Evolutionary conservation across 1,139 yeast genomes (phyloP).

Genomic region (Yamadazyma buinensis): DNA sequence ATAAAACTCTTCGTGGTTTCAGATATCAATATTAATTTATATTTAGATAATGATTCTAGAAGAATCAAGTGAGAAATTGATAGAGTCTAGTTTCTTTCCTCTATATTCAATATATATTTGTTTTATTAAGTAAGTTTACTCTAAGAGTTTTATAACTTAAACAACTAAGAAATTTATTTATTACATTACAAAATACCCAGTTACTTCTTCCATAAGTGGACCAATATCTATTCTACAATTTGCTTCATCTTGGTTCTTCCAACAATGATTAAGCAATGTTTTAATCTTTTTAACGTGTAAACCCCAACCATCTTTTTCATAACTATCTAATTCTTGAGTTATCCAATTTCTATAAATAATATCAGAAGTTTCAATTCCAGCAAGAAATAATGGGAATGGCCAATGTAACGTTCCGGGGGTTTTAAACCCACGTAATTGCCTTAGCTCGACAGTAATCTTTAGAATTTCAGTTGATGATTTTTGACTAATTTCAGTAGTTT

Average conservation of each 20-base stretch:
- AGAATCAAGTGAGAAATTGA: no score
- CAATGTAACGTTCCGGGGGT: constrained; percentile 7
- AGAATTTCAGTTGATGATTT: constrained; percentile 3
- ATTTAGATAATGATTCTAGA: no score
- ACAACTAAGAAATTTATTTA: no score
- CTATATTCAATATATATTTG: no score
- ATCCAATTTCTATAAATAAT: constrained; percentile 4
- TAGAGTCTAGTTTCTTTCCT: no score
- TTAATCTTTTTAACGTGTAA: constrained; percentile 1
- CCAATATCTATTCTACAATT: constrained; percentile 4
- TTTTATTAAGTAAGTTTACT: no score
- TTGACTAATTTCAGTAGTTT: constrained; percentile 4
- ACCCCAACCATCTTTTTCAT: constrained; percentile 5
- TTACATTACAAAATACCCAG: constrained; percentile 6
- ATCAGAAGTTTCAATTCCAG: constrained; percentile 5
- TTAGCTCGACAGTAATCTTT: constrained; percentile 3
- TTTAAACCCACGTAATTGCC: constrained; percentile 1
- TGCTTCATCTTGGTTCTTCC: constrained; percentile 1
- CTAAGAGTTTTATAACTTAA: no score
- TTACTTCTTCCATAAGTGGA: constrained; percentile 2
- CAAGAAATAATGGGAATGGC: constrained; percentile 6
- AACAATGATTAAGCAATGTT: background rate
- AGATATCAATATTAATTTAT: constrained; percentile 4
- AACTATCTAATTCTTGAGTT: constrained; percentile 1
- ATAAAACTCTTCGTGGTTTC: constrained; percentile 7